A percentile compares a stretch with the other conserved stretches of the same genome.
Evolutionary conservation across 176 grass and related monocot genomes (phyloP).

Genomic region (Secale cereale): DNA sequence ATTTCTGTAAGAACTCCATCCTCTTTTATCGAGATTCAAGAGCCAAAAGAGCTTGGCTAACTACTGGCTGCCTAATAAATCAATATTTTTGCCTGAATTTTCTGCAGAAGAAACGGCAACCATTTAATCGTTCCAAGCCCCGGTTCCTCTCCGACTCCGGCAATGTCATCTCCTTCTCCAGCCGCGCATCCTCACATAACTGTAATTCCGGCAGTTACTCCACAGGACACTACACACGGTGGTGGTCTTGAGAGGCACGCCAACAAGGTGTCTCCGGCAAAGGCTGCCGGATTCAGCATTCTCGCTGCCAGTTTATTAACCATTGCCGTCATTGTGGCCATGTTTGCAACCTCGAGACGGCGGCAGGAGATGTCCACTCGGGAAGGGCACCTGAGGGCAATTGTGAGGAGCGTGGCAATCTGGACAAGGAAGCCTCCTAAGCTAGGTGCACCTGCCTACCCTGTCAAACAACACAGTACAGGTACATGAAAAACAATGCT

Average conservation of each 20-base stretch:
- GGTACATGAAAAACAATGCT: not conserved
- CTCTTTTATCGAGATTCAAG: not conserved
- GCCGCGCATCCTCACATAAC: conserved; percentile 27
- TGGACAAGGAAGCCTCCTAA: not conserved
- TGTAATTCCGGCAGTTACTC: conserved; percentile 27
- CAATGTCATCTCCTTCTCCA: not conserved
- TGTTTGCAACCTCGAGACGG: conserved; percentile 30
- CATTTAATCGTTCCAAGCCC: conserved; percentile 30
- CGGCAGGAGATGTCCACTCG: not conserved
- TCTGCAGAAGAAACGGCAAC: conserved; percentile 52
- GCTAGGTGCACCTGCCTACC: not conserved
- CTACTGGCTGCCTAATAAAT: not conserved
- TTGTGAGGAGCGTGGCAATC: not conserved
- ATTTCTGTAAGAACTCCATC: conserved; percentile 47
- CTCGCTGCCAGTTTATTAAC: conserved; percentile 29
- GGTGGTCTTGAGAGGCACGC: not conserved
- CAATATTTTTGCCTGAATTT: not conserved
- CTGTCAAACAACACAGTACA: not conserved
- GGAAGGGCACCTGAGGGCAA: not conserved
- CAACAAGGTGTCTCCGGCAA: conserved; percentile 28
- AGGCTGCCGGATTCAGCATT: conserved; percentile 33
- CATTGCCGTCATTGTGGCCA: not conserved
- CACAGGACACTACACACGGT: not conserved
- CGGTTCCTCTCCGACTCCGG: not conserved
- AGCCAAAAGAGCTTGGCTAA: not conserved